Conservation (phyloP, 352 stramenopile genomes). For the Peronospora belbahrii region DNA sequence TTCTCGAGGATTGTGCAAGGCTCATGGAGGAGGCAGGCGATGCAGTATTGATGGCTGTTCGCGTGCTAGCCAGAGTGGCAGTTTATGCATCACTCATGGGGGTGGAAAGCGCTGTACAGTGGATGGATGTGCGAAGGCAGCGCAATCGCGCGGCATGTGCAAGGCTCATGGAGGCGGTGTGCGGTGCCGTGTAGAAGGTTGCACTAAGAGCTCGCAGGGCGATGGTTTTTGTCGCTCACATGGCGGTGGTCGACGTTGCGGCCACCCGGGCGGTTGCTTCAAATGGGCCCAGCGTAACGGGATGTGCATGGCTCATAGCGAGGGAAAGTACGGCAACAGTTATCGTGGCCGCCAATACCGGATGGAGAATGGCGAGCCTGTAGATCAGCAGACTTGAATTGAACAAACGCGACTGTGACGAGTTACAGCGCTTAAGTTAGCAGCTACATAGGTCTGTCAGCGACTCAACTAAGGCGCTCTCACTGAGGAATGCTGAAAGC, state of each 20-base stretch:
- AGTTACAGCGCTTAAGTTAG: constrained; percentile 6
- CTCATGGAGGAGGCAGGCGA: constrained; percentile 59
- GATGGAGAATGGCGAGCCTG: constrained; percentile 13
- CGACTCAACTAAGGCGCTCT: constrained; percentile 14
- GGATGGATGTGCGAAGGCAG: constrained; percentile 67
- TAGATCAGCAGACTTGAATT: constrained; percentile 13
- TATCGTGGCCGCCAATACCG: constrained; percentile 59
- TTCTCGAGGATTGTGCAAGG: constrained; percentile 72
- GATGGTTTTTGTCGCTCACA: constrained; percentile 81
- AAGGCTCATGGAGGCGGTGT: constrained; percentile 77
- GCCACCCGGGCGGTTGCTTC: constrained; percentile 58
- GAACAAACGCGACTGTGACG: constrained; percentile 1
- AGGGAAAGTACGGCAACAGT: constrained; percentile 77
- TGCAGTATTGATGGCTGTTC: constrained; percentile 78
- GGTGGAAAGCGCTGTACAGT: constrained; percentile 80
- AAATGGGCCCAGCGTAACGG: constrained; percentile 82
- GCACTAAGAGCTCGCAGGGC: constrained; percentile 73
- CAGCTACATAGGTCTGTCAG: constrained; percentile 5
- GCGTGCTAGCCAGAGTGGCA: constrained; percentile 71
- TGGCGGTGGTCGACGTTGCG: constrained; percentile 60
- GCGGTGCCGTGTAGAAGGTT: constrained; percentile 77
- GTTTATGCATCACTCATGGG: constrained; percentile 75
- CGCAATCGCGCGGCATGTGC: constrained; percentile 76
- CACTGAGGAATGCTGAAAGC: constrained; percentile 22
- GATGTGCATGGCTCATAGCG: constrained; percentile 82